Evolutionary conservation across 2,329 filamentous ascomycete genomes (phyloP).

Genomic region (Neoascochyta sp.): DNA sequence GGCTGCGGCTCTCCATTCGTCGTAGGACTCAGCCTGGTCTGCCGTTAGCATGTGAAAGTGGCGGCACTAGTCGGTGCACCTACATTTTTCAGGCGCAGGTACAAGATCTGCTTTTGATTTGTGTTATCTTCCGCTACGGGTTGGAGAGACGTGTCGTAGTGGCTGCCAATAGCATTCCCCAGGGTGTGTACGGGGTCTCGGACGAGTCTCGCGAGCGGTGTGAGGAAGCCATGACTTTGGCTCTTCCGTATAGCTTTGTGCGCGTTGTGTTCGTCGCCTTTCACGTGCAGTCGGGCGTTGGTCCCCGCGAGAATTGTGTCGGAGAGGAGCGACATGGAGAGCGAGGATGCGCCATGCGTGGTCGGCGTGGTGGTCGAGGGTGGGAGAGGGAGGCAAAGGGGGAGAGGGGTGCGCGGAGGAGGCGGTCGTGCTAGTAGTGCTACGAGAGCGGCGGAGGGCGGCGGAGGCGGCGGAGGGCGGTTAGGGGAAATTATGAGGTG

Average conservation of each 20-base stretch:
- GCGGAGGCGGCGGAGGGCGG: constrained; percentile 1
- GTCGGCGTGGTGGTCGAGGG: constrained; percentile 9
- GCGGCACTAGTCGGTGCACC: constrained; percentile 29
- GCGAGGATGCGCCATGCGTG: constrained; percentile 32
- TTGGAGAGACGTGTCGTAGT: constrained; percentile 14
- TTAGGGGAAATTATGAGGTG: constrained; percentile 2
- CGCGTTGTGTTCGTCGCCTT: constrained; percentile 11
- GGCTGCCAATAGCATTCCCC: constrained; percentile 8
- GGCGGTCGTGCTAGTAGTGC: too few relatives aligned
- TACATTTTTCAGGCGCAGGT: constrained; percentile 63
- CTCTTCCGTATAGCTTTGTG: constrained; percentile 15
- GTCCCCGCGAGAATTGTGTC: constrained; percentile 33
- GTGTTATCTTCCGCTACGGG: constrained; percentile 6
- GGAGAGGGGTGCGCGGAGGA: constrained; percentile 3
- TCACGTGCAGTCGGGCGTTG: constrained; percentile 28
- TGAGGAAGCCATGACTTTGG: constrained; percentile 32
- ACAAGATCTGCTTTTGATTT: constrained; percentile 56
- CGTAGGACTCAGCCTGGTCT: constrained; percentile 60
- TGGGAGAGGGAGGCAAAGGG: constrained; percentile 12
- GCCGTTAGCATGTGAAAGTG: constrained; percentile 27
- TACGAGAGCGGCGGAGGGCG: neutral
- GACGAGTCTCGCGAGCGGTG: constrained; percentile 36
- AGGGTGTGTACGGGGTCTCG: constrained; percentile 32
- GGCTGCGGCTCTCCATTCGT: constrained; percentile 73
- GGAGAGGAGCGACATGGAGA: constrained; percentile 37